Conservation (phyloP, 2,329 filamentous ascomycete species). For the Orbilia quercus region DNA sequence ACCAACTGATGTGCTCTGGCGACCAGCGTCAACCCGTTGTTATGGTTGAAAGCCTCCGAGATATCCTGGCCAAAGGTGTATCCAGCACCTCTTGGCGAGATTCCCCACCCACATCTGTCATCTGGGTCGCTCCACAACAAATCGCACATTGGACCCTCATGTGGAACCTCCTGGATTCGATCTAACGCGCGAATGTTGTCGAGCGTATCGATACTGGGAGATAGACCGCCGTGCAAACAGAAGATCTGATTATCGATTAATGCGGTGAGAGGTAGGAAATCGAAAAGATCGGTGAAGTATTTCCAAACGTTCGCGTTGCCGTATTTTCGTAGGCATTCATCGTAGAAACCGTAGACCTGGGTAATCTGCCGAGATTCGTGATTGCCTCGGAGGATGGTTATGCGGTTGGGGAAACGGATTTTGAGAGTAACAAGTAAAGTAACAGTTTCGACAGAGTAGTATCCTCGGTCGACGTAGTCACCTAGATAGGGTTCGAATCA, state of each 20-base stretch:
- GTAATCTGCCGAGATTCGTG: slow-evolving; percentile 99
- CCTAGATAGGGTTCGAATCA: slow-evolving; percentile 67
- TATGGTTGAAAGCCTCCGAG: slow-evolving; percentile 98
- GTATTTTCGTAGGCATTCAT: slow-evolving; percentile 98
- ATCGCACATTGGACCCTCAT: slow-evolving; percentile 98
- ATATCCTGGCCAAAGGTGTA: slow-evolving; percentile 98
- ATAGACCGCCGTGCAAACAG: slow-evolving; percentile 95
- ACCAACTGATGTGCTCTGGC: slow-evolving; percentile 97
- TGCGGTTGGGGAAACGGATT: slow-evolving; percentile 96
- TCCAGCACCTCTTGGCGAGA: slow-evolving; percentile 91
- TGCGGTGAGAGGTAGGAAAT: slow-evolving; percentile 95
- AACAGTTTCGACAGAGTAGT: slow-evolving; percentile 98
- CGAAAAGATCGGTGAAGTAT: slow-evolving; percentile 98
- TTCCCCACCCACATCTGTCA: slow-evolving; percentile 95
- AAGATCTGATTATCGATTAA: slow-evolving; percentile 99
- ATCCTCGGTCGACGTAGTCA: slow-evolving; percentile 98
- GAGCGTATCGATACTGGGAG: slow-evolving; percentile 93
- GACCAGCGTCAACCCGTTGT: slow-evolving; percentile 95
- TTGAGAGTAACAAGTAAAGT: slow-evolving; percentile 96
- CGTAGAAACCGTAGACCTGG: slow-evolving; percentile 99
- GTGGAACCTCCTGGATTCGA: slow-evolving; percentile 96
- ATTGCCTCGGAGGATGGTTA: slow-evolving; percentile 98
- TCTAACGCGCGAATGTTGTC: slow-evolving; percentile 96
- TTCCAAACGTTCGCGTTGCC: slow-evolving; percentile 99
- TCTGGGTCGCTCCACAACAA: slow-evolving; percentile 98